phyloP scores from a whole-genome alignment of 768 basidiomycete genomes.

The Psilocybe sp. region DNA sequence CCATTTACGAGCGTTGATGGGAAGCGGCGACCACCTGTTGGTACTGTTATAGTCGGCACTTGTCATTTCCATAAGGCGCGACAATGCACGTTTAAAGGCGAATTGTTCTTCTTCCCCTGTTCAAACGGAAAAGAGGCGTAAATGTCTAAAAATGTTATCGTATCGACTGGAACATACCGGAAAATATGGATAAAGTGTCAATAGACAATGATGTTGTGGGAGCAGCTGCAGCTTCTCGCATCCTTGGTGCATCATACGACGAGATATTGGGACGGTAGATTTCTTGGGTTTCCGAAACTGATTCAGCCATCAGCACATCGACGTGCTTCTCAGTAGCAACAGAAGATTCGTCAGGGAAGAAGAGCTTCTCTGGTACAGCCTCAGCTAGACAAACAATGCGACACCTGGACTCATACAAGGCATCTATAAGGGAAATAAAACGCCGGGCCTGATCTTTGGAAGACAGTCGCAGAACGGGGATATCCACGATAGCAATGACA shows the following conservation, averaged over 20 bases:
- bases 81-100: slow-evolving; percentile 60
- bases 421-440: slow-evolving; percentile 61
- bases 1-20: slow-evolving; percentile 14
- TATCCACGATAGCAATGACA: slow-evolving; percentile 29
- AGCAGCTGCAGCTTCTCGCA: slow-evolving; percentile 17
- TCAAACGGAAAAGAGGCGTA: background rate
- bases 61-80: slow-evolving; percentile 57
- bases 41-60: slow-evolving; percentile 30
- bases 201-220: slow-evolving; percentile 24
- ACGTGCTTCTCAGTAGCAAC: slow-evolving; percentile 8
- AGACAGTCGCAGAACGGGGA: slow-evolving; percentile 47
- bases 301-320: slow-evolving; percentile 44
- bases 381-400: slow-evolving; percentile 38
- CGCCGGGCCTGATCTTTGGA: slow-evolving; percentile 58
- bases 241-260: slow-evolving; percentile 41
- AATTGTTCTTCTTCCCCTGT: slow-evolving; percentile 59
- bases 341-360: slow-evolving; percentile 49
- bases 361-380: slow-evolving; percentile 38
- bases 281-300: slow-evolving; percentile 42
- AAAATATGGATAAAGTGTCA: slow-evolving; percentile 49
- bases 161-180: slow-evolving; percentile 23
- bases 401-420: slow-evolving; percentile 47
- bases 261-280: slow-evolving; percentile 55
- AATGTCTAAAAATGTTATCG: background rate
- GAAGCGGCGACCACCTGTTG: slow-evolving; percentile 34